phyloP scores from a whole-genome alignment of 2,329 filamentous ascomycete genomes.

The Penicillium sp. region DNA sequence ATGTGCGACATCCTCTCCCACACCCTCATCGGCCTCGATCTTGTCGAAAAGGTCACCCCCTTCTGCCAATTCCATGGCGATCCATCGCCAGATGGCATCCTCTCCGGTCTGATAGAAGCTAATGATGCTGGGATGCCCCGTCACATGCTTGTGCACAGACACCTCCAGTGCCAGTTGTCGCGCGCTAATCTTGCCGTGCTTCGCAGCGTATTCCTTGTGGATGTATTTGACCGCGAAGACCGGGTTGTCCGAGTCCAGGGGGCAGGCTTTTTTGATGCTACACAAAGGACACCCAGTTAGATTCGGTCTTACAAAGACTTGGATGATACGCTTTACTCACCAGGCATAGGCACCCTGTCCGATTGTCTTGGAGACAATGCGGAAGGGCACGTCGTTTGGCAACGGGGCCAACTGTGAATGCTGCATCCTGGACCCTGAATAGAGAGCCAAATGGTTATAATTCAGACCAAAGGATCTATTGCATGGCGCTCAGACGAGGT shows the following conservation, averaged over 20 bases:
- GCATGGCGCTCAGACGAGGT: background rate
- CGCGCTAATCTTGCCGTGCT: conserved; percentile 80
- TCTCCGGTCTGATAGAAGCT: conserved; percentile 87
- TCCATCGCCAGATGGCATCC: conserved; percentile 88
- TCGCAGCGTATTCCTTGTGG: conserved; percentile 91
- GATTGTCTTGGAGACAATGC: conserved; percentile 94
- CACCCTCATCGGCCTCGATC: conserved; percentile 95
- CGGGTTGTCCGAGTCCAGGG: conserved; percentile 66
- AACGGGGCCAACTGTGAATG: conserved; percentile 89
- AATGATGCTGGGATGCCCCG: conserved; percentile 89
- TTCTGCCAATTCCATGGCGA: conserved; percentile 95
- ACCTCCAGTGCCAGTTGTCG: conserved; percentile 94
- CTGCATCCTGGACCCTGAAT: conserved; percentile 48
- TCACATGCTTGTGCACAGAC: conserved; percentile 82
- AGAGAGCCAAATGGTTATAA: conserved; percentile 2
- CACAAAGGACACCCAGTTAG: conserved; percentile 6
- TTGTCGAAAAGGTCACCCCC: conserved; percentile 98
- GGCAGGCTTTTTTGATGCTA: conserved; percentile 91
- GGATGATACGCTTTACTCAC: conserved; percentile 49
- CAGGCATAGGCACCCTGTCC: conserved; percentile 96
- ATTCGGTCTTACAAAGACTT: background rate
- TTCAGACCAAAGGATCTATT: background rate
- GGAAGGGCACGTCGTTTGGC: conserved; percentile 81
- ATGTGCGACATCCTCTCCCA: conserved; percentile 92
- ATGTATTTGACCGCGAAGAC: conserved; percentile 98